A percentile compares a stretch with the other conserved stretches of the same genome.
Evolutionary conservation across 306 rosid genomes (phyloP).

Genomic region (Glycyrrhiza uralensis): DNA sequence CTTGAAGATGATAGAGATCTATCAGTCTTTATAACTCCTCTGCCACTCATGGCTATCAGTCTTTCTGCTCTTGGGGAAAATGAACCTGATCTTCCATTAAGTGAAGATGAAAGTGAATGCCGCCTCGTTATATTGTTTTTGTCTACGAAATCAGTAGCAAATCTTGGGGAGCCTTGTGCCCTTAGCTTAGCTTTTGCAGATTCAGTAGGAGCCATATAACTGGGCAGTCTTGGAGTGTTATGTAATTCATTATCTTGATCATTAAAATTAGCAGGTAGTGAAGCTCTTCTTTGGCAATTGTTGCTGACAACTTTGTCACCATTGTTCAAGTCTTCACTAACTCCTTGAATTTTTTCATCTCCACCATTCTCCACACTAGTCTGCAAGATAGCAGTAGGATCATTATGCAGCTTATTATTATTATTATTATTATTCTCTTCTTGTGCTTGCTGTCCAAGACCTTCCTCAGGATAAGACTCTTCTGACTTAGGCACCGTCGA

Average conservation of each 20-base stretch:
- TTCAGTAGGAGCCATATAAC: constrained; percentile 68
- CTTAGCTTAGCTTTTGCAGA: constrained; percentile 64
- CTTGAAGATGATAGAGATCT: constrained; percentile 42
- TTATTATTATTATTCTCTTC: constrained; percentile 14
- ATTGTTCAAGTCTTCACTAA: constrained; percentile 28
- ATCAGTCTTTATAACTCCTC: constrained; percentile 39
- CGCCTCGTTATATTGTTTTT: constrained; percentile 41
- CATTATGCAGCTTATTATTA: neutral
- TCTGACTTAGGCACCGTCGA: constrained; percentile 14
- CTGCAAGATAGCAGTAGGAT: constrained; percentile 15
- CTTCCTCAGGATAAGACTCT: constrained; percentile 17
- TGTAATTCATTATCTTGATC: constrained; percentile 41
- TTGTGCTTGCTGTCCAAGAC: constrained; percentile 16
- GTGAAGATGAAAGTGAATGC: constrained; percentile 46
- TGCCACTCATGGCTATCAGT: constrained; percentile 26
- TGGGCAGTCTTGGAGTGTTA: constrained; percentile 44
- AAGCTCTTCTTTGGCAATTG: constrained; percentile 46
- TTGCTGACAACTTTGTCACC: constrained; percentile 31
- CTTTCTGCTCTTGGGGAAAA: constrained; percentile 41
- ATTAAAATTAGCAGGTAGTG: constrained; percentile 43
- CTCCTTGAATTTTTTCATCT: constrained; percentile 25
- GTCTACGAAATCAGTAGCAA: constrained; percentile 37
- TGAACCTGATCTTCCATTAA: constrained; percentile 40
- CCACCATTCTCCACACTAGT: constrained; percentile 18
- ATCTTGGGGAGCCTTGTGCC: constrained; percentile 43